Evolutionary conservation across 139 green algal species (phyloP).

Genomic region (Chlorella vulgaris): DNA sequence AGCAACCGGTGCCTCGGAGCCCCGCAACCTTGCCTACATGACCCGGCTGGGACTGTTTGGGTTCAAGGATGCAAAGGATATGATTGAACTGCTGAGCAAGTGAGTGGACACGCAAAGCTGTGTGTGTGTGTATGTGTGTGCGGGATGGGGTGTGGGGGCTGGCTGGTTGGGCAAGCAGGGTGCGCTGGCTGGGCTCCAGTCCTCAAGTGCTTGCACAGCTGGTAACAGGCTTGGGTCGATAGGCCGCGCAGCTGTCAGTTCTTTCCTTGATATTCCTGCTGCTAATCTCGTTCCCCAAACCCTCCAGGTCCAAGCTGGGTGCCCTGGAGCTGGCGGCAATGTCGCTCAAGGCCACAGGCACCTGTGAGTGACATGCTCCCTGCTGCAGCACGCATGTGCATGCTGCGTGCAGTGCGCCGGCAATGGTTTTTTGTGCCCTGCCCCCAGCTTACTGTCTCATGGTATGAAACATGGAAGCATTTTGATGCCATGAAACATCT

Average conservation of each 20-base stretch:
- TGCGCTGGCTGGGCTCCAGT: too few species aligned
- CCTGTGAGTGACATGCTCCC: not conserved
- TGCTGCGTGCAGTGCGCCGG: too few species aligned
- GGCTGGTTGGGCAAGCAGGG: not conserved
- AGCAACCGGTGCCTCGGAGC: conserved; percentile 88
- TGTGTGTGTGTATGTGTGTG: not conserved
- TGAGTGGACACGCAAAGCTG: not conserved
- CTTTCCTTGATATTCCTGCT: too few species aligned
- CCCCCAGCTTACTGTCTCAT: too few species aligned
- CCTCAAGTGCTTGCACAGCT: too few species aligned
- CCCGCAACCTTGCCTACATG: conserved; percentile 93
- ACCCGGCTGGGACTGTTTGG: conserved; percentile 65
- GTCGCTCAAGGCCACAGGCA: conserved; percentile 22
- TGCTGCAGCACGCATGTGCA: too few species aligned
- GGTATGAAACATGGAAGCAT: too few species aligned
- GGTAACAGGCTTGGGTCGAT: too few species aligned
- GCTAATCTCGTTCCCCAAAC: not conserved
- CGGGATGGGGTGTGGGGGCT: not conserved
- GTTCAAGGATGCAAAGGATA: conserved; percentile 57
- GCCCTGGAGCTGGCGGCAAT: conserved; percentile 77
- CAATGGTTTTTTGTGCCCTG: too few species aligned
- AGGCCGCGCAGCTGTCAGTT: too few species aligned
- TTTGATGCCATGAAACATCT: too few species aligned
- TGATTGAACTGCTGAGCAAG: conserved; percentile 55
- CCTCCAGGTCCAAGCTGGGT: conserved; percentile 64